Percentiles rank a stretch among this genome's conserved stretches.
Evolutionary conservation across 768 basidiomycete genomes (phyloP).

Genomic region (Xanthoconium stramineum): DNA sequence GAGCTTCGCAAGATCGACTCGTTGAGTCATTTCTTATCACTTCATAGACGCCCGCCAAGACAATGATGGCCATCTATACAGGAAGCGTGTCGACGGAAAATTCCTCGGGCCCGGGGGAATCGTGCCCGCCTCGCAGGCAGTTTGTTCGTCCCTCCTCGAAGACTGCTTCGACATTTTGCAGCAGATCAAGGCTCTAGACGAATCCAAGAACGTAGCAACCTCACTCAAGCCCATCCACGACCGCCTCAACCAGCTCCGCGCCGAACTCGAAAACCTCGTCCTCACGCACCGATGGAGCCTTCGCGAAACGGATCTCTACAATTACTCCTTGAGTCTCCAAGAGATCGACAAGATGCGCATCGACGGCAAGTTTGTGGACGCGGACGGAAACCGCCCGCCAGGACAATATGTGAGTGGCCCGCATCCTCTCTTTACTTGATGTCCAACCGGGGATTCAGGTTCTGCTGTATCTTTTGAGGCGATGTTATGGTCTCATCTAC

Average conservation of each 20-base stretch:
- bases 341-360: conserved; percentile 98
- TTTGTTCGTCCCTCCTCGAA: conserved; percentile 89
- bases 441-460: conserved; percentile 49
- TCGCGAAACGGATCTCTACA: conserved; percentile 90
- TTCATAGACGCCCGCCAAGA: conserved; percentile 19
- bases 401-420: conserved; percentile 83
- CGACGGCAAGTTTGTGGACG: conserved; percentile 95
- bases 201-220: conserved; percentile 81
- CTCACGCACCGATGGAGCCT: conserved; percentile 97
- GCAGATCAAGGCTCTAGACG: conserved; percentile 92
- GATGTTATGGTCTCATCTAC: conserved; percentile 97
- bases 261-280: conserved; percentile 86
- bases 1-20: conserved; percentile 95
- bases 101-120: conserved; percentile 89
- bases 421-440: background rate
- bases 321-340: conserved; percentile 88
- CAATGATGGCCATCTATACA: conserved; percentile 28
- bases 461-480: conserved; percentile 83
- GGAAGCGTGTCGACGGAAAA: conserved; percentile 93
- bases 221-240: conserved; percentile 93
- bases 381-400: conserved; percentile 85
- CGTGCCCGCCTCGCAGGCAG: conserved; percentile 87
- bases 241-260: conserved; percentile 78
- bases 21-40: conserved; percentile 58
- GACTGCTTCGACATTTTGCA: conserved; percentile 95